These are phyloP conservation scores for Straminergon stramineum DNA, from an alignment of 225 moss, liverwort and hornwort genomes.

Conservation along the genomic window DNA sequence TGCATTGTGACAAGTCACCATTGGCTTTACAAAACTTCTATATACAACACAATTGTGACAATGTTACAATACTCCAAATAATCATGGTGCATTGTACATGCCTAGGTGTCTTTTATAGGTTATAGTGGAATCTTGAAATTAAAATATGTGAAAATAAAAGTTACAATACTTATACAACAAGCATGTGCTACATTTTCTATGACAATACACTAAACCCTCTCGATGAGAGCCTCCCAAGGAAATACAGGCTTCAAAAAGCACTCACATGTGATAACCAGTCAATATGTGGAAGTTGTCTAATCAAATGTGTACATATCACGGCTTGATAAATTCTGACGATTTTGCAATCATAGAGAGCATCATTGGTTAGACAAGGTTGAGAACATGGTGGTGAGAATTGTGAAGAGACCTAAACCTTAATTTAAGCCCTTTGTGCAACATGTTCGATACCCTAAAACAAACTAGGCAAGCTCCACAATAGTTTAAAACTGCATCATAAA, in stretches of 20 bases:
- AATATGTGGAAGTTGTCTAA: neutral
- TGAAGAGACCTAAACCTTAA: neutral
- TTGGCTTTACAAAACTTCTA: neutral
- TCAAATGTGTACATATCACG: neutral
- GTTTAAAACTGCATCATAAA: neutral
- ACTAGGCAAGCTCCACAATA: neutral
- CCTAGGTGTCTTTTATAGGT: neutral
- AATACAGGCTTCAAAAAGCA: neutral
- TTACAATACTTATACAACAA: neutral
- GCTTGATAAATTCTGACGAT: neutral
- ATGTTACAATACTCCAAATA: neutral
- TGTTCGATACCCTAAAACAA: neutral
- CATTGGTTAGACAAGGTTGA: neutral
- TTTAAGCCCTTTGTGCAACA: neutral
- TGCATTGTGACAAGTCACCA: accelerated
- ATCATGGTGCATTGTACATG: neutral
- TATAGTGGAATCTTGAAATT: neutral
- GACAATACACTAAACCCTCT: neutral
- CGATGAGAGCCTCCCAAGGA: neutral
- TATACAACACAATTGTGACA: neutral
- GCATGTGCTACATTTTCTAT: neutral
- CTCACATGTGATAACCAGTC: neutral
- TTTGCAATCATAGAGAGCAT: neutral
- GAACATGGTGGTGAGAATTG: neutral
- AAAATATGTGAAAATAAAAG: neutral